These are phyloP conservation scores for Truncatella angustata DNA, from an alignment of 2,329 filamentous ascomycete genomes.

Conservation along the genomic window DNA sequence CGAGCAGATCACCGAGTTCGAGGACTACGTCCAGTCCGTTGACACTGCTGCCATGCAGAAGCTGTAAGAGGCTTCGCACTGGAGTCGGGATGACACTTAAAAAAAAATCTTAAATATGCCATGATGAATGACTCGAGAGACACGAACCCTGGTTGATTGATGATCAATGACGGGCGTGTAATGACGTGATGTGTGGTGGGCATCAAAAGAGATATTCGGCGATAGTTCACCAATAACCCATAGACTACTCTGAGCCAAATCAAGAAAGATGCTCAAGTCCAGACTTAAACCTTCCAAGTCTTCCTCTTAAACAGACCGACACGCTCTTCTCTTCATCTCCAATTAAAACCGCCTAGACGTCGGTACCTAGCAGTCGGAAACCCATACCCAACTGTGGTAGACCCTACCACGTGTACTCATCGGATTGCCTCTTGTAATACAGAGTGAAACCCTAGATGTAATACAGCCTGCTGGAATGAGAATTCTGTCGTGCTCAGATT, in stretches of 20 bases:
- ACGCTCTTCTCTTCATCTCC: too few relatives aligned
- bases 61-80: constrained; percentile 58
- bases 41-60: constrained; percentile 92
- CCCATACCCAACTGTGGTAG: too few relatives aligned
- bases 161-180: constrained; percentile 25
- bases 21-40: constrained; percentile 95
- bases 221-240: neutral
- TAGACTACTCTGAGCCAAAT: constrained; percentile 5
- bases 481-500: too few relatives aligned
- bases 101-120: constrained; percentile 21
- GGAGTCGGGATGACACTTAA: constrained; percentile 15
- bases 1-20: constrained; percentile 76
- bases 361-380: too few relatives aligned
- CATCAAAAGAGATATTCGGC: neutral
- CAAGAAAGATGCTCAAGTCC: constrained; percentile 1
- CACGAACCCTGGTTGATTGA: constrained; percentile 22
- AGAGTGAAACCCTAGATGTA: too few relatives aligned
- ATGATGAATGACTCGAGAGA: constrained; percentile 29
- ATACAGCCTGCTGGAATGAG: too few relatives aligned
- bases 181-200: constrained; percentile 4
- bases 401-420: too few relatives aligned
- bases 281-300: neutral
- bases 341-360: too few relatives aligned
- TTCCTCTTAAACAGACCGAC: neutral
- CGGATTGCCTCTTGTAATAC: too few relatives aligned